Evolutionary conservation across 345 rosid species (phyloP).

Genomic region (Kernera saxatilis): DNA sequence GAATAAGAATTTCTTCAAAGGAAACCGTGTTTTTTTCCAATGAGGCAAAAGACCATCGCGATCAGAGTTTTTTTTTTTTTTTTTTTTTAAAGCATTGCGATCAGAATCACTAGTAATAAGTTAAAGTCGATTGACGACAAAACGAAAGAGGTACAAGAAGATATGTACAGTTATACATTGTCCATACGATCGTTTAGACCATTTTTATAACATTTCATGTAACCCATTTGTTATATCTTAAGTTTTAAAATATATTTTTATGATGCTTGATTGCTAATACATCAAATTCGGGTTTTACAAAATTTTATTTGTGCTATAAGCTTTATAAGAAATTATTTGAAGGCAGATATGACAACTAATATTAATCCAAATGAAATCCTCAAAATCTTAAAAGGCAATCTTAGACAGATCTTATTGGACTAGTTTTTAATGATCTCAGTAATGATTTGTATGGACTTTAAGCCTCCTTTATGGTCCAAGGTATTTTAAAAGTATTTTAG

Average conservation of each 20-base stretch:
- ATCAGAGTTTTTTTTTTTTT: no score
- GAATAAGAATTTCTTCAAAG: not conserved
- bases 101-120: not conserved
- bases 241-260: not conserved
- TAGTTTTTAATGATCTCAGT: conserved; percentile 15
- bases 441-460: conserved; percentile 28
- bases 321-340: conserved; percentile 4
- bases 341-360: conserved; percentile 17
- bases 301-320: not conserved
- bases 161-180: not conserved
- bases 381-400: conserved; percentile 27
- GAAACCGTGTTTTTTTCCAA: no score
- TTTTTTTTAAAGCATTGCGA: no score
- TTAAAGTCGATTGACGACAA: not conserved
- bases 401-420: conserved; percentile 27
- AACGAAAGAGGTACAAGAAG: not conserved
- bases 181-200: not conserved
- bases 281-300: not conserved
- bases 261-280: not conserved
- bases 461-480: conserved; percentile 15
- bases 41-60: not conserved
- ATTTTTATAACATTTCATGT: not conserved
- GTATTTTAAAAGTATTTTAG: conserved; percentile 7
- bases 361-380: conserved; percentile 11
- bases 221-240: not conserved